phyloP scores from a whole-genome alignment of 169 alveolate species.

The Cryptosporidium baileyi region DNA sequence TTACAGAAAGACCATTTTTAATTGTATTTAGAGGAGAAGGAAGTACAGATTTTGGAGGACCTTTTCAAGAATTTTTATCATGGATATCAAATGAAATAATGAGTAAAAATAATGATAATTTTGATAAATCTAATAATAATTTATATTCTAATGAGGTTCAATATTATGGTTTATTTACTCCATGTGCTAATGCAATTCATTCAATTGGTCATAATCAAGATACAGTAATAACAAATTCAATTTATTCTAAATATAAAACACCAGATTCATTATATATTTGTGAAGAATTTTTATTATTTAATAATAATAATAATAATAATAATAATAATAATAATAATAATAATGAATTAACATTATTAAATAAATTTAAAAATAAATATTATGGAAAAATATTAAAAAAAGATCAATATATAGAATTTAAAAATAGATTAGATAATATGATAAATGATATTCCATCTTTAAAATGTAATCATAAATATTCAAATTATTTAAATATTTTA shows the following conservation, averaged over 20 bases:
- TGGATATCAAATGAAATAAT: slow-evolving; percentile 87
- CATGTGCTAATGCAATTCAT: slow-evolving; percentile 85
- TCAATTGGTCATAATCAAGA: slow-evolving; percentile 88
- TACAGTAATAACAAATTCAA: slow-evolving; percentile 75
- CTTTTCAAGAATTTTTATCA: slow-evolving; percentile 89
- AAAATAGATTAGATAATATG: slow-evolving; percentile 7
- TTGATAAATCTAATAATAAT: neutral
- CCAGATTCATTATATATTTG: slow-evolving; percentile 9
- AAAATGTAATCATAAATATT: slow-evolving; percentile 42
- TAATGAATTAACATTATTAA: slow-evolving; percentile 5
- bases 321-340: neutral
- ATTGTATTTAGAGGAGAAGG: slow-evolving; percentile 91
- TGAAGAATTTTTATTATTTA: slow-evolving; percentile 37
- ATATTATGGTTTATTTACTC: slow-evolving; percentile 71
- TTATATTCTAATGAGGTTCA: neutral
- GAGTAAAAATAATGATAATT: slow-evolving; percentile 73
- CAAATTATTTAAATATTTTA: slow-evolving; percentile 2
- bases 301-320: neutral
- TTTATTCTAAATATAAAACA: slow-evolving; percentile 13
- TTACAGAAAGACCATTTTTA: slow-evolving; percentile 89
- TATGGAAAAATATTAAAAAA: slow-evolving; percentile 4
- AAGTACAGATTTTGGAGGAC: slow-evolving; percentile 92
- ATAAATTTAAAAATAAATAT: slow-evolving; percentile 60
- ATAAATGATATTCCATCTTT: slow-evolving; percentile 29
- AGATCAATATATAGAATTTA: slow-evolving; percentile 28